Evolutionary conservation across 2,329 filamentous ascomycete genomes (phyloP).

Genomic region (Herpotrichia juniperi): DNA sequence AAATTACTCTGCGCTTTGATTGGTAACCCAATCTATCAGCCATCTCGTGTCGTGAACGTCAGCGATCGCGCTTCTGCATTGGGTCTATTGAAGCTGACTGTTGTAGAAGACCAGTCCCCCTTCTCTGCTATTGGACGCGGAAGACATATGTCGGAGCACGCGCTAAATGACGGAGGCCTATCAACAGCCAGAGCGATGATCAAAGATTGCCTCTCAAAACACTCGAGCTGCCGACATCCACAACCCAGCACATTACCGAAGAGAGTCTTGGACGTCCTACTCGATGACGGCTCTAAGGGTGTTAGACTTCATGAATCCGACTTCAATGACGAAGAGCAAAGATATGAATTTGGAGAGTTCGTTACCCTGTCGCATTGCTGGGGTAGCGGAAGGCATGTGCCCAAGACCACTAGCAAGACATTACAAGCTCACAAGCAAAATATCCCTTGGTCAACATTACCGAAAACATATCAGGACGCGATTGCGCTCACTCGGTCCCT

Average conservation of each 20-base stretch:
- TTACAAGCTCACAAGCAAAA: constrained; percentile 33
- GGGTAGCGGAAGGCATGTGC: constrained; percentile 33
- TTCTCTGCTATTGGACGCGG: constrained; percentile 44
- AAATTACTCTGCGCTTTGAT: not conserved
- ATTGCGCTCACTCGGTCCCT: constrained; percentile 40
- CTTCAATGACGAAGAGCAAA: constrained; percentile 28
- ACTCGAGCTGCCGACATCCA: constrained; percentile 34
- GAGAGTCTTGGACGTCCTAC: constrained; percentile 36
- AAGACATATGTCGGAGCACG: constrained; percentile 34
- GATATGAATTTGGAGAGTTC: constrained; percentile 40
- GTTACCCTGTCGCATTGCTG: constrained; percentile 41
- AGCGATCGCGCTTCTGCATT: not conserved
- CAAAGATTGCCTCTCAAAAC: constrained; percentile 35
- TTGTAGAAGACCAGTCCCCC: constrained; percentile 36
- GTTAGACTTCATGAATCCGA: constrained; percentile 36
- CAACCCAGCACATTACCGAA: constrained; percentile 33
- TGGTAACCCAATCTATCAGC: not conserved
- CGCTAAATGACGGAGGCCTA: constrained; percentile 35
- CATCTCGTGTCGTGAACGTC: too few species aligned
- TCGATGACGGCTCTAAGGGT: constrained; percentile 34
- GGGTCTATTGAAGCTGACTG: constrained; percentile 11
- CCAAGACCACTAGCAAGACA: constrained; percentile 35
- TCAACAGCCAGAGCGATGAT: constrained; percentile 33
- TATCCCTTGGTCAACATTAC: constrained; percentile 35
- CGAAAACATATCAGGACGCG: constrained; percentile 43